These are phyloP conservation scores for Monilinia fructigena DNA, from an alignment of 2,329 filamentous ascomycete species.

Conservation along the genomic window DNA sequence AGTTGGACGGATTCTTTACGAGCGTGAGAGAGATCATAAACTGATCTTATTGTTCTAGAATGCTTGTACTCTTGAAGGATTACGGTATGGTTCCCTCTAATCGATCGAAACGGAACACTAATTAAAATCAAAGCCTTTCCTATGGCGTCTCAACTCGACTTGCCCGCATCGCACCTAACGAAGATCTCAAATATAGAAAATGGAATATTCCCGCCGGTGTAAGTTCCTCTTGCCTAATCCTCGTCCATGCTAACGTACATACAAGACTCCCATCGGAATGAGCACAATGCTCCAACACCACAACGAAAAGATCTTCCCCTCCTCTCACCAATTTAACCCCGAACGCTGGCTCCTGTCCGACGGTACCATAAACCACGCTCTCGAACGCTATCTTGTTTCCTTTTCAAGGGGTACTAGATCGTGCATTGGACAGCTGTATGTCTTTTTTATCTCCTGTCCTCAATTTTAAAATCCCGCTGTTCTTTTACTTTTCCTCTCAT, in stretches of 20 bases:
- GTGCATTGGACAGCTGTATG: conserved; percentile 32
- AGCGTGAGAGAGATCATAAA: neutral
- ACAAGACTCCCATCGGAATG: conserved; percentile 31
- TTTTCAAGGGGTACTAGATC: conserved; percentile 31
- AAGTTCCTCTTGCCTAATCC: neutral
- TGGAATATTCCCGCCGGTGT: conserved; percentile 28
- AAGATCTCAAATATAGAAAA: conserved; percentile 23
- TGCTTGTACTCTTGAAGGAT: conserved; percentile 5
- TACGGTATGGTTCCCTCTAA: neutral
- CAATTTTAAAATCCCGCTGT: neutral
- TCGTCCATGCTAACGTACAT: neutral
- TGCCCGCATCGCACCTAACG: conserved; percentile 24
- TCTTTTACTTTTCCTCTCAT: neutral
- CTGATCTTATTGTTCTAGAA: neutral
- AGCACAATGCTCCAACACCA: conserved; percentile 31
- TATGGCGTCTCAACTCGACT: conserved; percentile 27
- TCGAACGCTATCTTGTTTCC: conserved; percentile 28
- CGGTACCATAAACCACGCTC: conserved; percentile 33
- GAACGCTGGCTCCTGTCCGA: conserved; percentile 29
- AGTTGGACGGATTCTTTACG: neutral
- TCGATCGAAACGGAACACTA: neutral
- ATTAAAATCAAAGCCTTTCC: conserved; percentile 21
- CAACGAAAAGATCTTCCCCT: conserved; percentile 30
- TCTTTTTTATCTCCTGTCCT: neutral
- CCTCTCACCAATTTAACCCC: conserved; percentile 26